Conservation (phyloP, 202 grass and related monocot species). For the Zoysia matrella region DNA sequence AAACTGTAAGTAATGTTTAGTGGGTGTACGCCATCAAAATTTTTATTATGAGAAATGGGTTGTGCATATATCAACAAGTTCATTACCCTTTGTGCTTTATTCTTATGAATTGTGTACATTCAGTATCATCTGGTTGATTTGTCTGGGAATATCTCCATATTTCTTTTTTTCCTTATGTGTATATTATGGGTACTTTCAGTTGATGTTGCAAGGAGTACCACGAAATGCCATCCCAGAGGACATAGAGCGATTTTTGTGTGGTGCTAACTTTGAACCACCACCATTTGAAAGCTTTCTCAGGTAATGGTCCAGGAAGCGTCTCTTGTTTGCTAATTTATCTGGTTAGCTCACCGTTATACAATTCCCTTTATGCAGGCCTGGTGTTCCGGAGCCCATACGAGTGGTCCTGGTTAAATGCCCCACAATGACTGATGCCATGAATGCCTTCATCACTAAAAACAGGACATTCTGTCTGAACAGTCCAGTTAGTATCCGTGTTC, state of each 20-base stretch:
- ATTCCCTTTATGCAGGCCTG: constrained; percentile 47
- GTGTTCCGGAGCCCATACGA: constrained; percentile 62
- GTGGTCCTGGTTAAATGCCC: constrained; percentile 66
- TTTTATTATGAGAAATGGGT: constrained; percentile 1
- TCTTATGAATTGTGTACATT: neutral
- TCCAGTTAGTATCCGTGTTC: constrained; percentile 65
- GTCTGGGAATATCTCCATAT: constrained; percentile 11
- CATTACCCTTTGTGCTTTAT: neutral
- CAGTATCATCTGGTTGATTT: constrained; percentile 17
- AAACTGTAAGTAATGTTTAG: constrained; percentile 76
- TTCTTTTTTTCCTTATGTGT: neutral
- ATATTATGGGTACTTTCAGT: constrained; percentile 35
- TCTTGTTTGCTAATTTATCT: constrained; percentile 34
- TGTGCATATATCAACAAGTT: constrained; percentile 21
- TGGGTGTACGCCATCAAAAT: constrained; percentile 28
- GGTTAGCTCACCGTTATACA: constrained; percentile 15
- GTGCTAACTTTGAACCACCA: constrained; percentile 68
- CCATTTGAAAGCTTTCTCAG: constrained; percentile 68
- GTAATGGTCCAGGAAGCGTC: constrained; percentile 31
- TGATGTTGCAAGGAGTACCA: constrained; percentile 84
- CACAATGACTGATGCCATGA: constrained; percentile 67
- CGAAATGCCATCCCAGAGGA: constrained; percentile 65
- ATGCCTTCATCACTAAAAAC: constrained; percentile 72
- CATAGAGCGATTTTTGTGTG: constrained; percentile 78
- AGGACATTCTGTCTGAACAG: constrained; percentile 81